These are phyloP conservation scores for Cladophialophora yegresii DNA, from an alignment of 2,329 filamentous ascomycete genomes.

Conservation along the genomic window DNA sequence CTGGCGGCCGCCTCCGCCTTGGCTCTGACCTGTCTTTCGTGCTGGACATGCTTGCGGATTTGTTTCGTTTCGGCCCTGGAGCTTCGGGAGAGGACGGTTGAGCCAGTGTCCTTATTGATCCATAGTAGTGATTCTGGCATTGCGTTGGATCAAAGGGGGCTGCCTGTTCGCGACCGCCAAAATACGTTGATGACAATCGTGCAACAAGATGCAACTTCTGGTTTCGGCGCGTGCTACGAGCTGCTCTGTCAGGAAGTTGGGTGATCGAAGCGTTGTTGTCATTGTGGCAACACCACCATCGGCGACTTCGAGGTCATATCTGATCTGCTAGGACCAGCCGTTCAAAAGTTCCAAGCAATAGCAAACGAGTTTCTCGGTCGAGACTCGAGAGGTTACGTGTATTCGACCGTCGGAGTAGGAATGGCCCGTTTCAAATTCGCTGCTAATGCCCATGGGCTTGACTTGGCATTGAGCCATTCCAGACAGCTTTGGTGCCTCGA, in stretches of 20 bases:
- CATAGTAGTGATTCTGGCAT: constrained; percentile 33
- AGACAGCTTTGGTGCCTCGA: constrained; percentile 4
- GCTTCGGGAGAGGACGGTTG: constrained; percentile 31
- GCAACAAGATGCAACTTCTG: constrained; percentile 1
- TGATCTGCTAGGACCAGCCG: constrained; percentile 14
- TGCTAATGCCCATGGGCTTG: constrained; percentile 7
- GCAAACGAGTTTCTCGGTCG: constrained; percentile 2
- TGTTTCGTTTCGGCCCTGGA: constrained; percentile 33
- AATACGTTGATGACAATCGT: not conserved
- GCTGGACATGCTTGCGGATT: constrained; percentile 35
- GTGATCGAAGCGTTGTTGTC: constrained; percentile 8
- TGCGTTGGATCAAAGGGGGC: not conserved
- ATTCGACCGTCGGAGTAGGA: constrained; percentile 15
- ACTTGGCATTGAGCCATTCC: constrained; percentile 6
- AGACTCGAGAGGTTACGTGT: constrained; percentile 4
- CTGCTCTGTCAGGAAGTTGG: constrained; percentile 16
- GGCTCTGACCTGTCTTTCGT: constrained; percentile 30
- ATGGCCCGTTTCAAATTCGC: constrained; percentile 19
- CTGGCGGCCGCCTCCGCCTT: constrained; percentile 20
- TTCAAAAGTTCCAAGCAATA: constrained; percentile 1
- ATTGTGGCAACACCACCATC: constrained; percentile 1
- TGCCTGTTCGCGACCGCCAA: not conserved
- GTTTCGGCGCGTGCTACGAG: not conserved
- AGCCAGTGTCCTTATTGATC: constrained; percentile 33
- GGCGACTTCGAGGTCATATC: not conserved